phyloP scores from a whole-genome alignment of 305 asterid species.

The Rubia tinctorum region DNA sequence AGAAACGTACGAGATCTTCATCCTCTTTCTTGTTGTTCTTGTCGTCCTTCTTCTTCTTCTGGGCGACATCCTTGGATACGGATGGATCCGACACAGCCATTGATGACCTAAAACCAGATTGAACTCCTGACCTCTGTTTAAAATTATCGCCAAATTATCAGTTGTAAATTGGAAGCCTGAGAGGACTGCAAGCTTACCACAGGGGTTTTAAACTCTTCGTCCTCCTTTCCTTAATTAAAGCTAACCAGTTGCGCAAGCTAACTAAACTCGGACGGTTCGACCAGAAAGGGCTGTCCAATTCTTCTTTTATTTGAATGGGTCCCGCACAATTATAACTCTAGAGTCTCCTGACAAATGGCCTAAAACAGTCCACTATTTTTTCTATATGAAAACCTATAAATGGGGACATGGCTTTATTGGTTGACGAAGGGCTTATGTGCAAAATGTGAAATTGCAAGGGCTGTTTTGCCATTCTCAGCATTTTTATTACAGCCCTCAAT shows the following conservation, averaged over 20 bases:
- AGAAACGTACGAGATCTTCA: constrained; percentile 79
- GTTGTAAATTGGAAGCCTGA: not conserved
- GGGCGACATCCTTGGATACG: constrained; percentile 42
- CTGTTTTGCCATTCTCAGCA: no score
- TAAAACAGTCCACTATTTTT: no score
- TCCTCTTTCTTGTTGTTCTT: constrained; percentile 88
- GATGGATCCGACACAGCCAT: constrained; percentile 22
- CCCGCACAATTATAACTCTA: no score
- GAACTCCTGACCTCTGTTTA: not conserved
- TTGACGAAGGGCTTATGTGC: no score
- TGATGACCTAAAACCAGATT: not conserved
- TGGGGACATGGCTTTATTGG: no score
- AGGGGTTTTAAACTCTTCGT: not conserved
- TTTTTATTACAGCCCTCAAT: no score
- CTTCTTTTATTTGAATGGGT: no score
- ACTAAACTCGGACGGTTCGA: constrained; percentile 1
- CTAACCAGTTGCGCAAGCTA: not conserved
- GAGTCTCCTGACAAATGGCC: no score
- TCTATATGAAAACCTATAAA: no score
- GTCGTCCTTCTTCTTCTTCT: constrained; percentile 82
- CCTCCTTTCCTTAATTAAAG: constrained; percentile 1
- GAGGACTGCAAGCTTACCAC: not conserved
- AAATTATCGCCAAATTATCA: not conserved
- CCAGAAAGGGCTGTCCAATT: not conserved
- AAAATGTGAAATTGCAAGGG: no score